Evolutionary conservation across 225 moss, liverwort and hornwort genomes (phyloP).

Genomic region (Physcomitrellopsis africana): DNA sequence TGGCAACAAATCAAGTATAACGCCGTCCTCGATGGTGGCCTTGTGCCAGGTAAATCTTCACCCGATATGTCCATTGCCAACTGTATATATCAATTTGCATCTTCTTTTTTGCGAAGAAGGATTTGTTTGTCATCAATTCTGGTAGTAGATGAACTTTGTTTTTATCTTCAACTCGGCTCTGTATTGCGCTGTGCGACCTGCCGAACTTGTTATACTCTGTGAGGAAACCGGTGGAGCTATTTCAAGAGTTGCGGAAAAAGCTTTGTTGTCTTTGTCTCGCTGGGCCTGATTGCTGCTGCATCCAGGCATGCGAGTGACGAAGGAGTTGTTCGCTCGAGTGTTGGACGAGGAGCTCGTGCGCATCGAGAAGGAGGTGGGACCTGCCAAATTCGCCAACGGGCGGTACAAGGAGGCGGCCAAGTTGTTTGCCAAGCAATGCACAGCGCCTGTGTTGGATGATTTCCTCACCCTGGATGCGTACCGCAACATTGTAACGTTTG

Average conservation of each 20-base stretch:
- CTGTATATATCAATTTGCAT: too few relatives aligned
- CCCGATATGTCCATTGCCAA: neutral
- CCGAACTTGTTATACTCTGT: too few relatives aligned
- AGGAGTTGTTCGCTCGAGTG: constrained; percentile 66
- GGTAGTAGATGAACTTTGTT: too few relatives aligned
- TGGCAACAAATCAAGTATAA: constrained; percentile 89
- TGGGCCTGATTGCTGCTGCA: neutral
- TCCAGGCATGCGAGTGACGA: constrained; percentile 68
- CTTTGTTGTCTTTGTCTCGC: too few relatives aligned
- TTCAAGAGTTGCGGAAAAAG: too few relatives aligned
- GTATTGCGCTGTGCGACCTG: too few relatives aligned
- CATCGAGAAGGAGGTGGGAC: constrained; percentile 65
- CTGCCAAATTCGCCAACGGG: constrained; percentile 57
- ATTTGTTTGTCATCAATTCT: too few relatives aligned
- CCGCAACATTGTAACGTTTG: constrained; percentile 57
- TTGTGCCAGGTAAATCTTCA: constrained; percentile 48
- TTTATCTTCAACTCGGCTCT: too few relatives aligned
- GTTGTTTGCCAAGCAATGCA: constrained; percentile 80
- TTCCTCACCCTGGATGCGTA: constrained; percentile 86
- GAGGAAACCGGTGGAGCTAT: too few relatives aligned
- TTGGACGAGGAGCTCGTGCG: constrained; percentile 68
- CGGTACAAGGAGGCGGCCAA: constrained; percentile 70
- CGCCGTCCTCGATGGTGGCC: constrained; percentile 67
- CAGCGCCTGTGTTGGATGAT: constrained; percentile 63
- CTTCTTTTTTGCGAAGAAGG: too few relatives aligned